phyloP scores from a whole-genome alignment of 768 basidiomycete species.

The Lepiota venenata region DNA sequence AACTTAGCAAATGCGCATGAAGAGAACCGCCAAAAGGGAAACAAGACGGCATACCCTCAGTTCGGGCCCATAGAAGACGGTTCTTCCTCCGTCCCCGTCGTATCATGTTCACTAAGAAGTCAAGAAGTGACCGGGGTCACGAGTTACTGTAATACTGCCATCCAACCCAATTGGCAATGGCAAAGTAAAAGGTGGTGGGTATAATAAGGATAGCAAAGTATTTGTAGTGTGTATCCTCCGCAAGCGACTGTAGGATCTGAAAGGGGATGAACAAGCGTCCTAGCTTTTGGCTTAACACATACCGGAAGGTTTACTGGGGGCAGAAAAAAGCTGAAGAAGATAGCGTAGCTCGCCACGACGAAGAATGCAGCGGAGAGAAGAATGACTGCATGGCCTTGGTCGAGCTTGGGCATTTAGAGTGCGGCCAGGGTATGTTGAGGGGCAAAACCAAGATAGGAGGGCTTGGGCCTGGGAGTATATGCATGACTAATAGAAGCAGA shows the following conservation, averaged over 20 bases:
- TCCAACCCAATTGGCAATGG: constrained; percentile 98
- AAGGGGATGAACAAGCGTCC: background rate
- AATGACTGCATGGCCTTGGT: constrained; percentile 47
- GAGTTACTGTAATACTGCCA: constrained; percentile 98
- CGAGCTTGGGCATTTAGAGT: constrained; percentile 10
- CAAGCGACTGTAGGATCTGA: constrained; percentile 64
- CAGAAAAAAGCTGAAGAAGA: constrained; percentile 63
- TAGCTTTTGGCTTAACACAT: constrained; percentile 21
- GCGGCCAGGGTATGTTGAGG: background rate
- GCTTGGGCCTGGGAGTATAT: constrained; percentile 7
- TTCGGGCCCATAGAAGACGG: background rate
- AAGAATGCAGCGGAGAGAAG: constrained; percentile 49
- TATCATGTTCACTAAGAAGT: background rate
- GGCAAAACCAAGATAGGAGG: background rate
- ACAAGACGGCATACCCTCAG: no score
- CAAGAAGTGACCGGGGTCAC: constrained; percentile 30
- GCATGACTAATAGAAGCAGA: constrained; percentile 2
- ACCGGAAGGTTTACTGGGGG: constrained; percentile 51
- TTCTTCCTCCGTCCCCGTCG: background rate
- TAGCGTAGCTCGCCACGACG: constrained; percentile 53
- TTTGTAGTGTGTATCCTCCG: constrained; percentile 84
- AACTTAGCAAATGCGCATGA: no score
- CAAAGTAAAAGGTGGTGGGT: constrained; percentile 82
- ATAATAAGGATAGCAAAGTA: constrained; percentile 79
- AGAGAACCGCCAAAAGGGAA: no score